These are phyloP conservation scores for Penicillium italicum DNA, from an alignment of 2,329 filamentous ascomycete genomes.

Conservation along the genomic window DNA sequence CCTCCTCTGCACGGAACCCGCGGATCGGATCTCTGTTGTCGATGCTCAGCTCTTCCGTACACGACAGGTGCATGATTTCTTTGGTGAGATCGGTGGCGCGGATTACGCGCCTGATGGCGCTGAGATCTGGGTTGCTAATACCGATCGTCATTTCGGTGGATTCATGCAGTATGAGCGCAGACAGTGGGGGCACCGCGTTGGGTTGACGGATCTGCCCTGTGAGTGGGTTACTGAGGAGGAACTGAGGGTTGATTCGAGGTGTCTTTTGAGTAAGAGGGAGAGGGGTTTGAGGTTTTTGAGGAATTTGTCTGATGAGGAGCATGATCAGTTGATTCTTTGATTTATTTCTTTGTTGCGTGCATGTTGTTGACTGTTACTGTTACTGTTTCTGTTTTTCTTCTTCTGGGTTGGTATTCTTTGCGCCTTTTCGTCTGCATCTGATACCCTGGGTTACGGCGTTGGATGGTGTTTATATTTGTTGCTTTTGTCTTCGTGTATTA, in stretches of 20 bases:
- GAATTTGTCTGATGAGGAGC: constrained; percentile 32
- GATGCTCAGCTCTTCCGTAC: constrained; percentile 43
- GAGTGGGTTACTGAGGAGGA: constrained; percentile 38
- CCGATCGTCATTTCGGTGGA: constrained; percentile 43
- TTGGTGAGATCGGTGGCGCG: constrained; percentile 45
- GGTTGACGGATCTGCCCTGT: constrained; percentile 33
- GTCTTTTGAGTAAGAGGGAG: constrained; percentile 34
- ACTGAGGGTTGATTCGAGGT: constrained; percentile 36
- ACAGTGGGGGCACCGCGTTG: constrained; percentile 38
- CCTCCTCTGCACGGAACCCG: constrained; percentile 43
- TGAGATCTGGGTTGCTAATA: constrained; percentile 44
- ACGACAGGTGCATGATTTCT: constrained; percentile 46
- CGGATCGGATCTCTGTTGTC: constrained; percentile 45
- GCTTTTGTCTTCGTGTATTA: constrained; percentile 6
- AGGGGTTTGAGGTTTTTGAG: constrained; percentile 34
- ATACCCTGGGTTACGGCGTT: constrained; percentile 26
- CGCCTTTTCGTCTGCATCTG: constrained; percentile 15
- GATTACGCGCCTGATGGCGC: constrained; percentile 43
- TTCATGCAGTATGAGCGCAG: constrained; percentile 44
- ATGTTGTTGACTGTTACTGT: neutral
- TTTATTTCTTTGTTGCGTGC: no score
- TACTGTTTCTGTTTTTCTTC: neutral
- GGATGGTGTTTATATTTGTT: constrained; percentile 10
- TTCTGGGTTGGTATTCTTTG: constrained; percentile 4
- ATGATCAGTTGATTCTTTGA: constrained; percentile 35